Base-by-base conservation (phyloP, 352 stramenopile species). In the Phytophthora constricta region DNA sequence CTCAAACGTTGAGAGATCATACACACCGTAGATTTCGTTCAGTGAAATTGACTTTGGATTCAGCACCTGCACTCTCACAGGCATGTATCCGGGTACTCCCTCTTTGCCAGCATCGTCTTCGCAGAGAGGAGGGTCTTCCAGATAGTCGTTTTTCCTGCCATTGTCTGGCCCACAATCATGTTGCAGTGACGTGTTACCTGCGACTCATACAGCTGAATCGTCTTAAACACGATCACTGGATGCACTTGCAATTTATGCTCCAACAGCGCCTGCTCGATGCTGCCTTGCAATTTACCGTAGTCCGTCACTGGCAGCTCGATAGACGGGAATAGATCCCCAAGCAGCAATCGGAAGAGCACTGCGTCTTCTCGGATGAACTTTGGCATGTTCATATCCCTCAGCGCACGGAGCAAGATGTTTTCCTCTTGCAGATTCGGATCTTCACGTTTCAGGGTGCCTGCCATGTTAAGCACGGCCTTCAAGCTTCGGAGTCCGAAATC, bases 381-480 rank as follows among this genome's bases (percentile, higher is more conserved):
- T 3, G 93, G 92, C 74, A 98, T 94, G 69, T 98, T 98, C 72
- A 96, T 98, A 58, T 98, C 95, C 11, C 97, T 87, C 47, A 99
- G 75, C 3, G 97, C 98, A 55, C 96, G 89, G 34, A 99, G 90
- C 5, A 99, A 77, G 51, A 99, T 96, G 42, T 96, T 97, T 27
- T 97, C 90, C 75, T 99, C 97, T n/a, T 94, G 86, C 28, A 97
- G 80, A 52, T 98, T 97, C 0, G 88, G 80, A 61, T 99, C 98
- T 60, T 98, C 89, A 20, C 97, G 93, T 76, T 99, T 99, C 19
- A 96, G 60, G 3, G 81, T 72, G 3, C 89, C 89, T 50, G 89
- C 86, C 85, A 93, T 93, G 52, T 91, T 92, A n/a, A 96, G 72
- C 45, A 96, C 89, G 10, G 87, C 85, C 68, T 95, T 96, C 19